Conservation (phyloP, 2,329 filamentous ascomycete genomes). For the Ilyonectria robusta region DNA sequence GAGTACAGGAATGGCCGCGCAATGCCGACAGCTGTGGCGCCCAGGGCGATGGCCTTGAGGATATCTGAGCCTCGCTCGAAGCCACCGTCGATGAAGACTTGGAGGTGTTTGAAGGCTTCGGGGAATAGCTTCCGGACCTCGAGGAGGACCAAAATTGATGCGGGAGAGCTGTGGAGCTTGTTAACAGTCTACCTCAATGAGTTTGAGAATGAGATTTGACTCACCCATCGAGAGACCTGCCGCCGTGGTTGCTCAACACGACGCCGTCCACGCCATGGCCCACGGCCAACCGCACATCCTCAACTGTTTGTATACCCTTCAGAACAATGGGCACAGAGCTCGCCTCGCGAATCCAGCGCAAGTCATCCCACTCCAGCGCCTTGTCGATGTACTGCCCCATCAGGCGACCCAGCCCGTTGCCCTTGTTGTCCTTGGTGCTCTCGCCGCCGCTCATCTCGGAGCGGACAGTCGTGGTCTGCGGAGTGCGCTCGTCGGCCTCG, state of each 20-base stretch:
- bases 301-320: slow-evolving; percentile 70
- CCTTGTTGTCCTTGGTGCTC: slow-evolving; percentile 65
- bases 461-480: slow-evolving; percentile 58
- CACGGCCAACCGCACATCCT: slow-evolving; percentile 66
- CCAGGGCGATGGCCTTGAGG: slow-evolving; percentile 67
- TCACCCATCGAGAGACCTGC: slow-evolving; percentile 66
- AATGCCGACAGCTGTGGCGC: slow-evolving; percentile 67
- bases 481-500: slow-evolving; percentile 69
- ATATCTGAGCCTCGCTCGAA: slow-evolving; percentile 68
- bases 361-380: slow-evolving; percentile 65
- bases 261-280: slow-evolving; percentile 67
- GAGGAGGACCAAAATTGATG: slow-evolving; percentile 65
- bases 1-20: slow-evolving; percentile 68
- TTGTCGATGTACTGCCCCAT: slow-evolving; percentile 68
- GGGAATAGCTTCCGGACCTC: slow-evolving; percentile 66
- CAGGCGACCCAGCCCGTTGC: slow-evolving; percentile 65
- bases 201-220: background rate
- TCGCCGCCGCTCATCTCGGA: slow-evolving; percentile 57
- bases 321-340: slow-evolving; percentile 66
- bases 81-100: slow-evolving; percentile 68
- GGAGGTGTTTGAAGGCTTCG: slow-evolving; percentile 63
- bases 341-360: slow-evolving; percentile 65
- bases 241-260: slow-evolving; percentile 71
- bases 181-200: background rate
- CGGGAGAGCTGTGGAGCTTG: slow-evolving; percentile 48